Percentiles rank a stretch among this genome's conserved stretches.
These are phyloP conservation scores for Monosporascus sp. DNA, from an alignment of 2,329 filamentous ascomycete genomes.

Conservation along the genomic window DNA sequence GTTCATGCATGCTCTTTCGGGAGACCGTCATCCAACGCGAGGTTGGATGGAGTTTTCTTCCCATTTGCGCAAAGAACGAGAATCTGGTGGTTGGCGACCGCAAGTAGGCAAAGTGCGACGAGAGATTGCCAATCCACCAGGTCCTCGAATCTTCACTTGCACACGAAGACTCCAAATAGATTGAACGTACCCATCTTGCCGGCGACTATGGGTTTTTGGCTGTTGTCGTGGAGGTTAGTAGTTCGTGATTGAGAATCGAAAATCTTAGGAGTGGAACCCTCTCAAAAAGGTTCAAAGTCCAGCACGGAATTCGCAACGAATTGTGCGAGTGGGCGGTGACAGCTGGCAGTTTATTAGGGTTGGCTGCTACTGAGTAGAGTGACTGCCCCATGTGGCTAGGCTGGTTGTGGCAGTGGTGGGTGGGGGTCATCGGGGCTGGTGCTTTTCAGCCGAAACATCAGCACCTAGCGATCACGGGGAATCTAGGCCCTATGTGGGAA, in stretches of 20 bases:
- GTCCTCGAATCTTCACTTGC: constrained; percentile 27
- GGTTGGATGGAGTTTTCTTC: constrained; percentile 8
- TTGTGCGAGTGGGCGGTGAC: constrained; percentile 36
- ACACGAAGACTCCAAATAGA: constrained; percentile 33
- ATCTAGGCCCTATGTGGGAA: too few species aligned
- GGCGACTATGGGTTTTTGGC: constrained; percentile 31
- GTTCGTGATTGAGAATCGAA: constrained; percentile 11
- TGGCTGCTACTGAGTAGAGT: background rate
- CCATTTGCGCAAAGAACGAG: background rate
- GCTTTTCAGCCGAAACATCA: too few species aligned
- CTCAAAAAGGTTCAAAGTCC: background rate
- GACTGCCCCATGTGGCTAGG: too few species aligned
- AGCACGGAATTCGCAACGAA: constrained; percentile 2
- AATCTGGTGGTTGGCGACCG: background rate
- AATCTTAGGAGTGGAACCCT: constrained; percentile 2
- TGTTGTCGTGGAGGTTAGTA: constrained; percentile 32
- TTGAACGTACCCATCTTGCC: constrained; percentile 59
- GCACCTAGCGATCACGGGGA: too few species aligned
- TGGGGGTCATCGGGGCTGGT: too few species aligned
- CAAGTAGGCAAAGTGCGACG: constrained; percentile 6
- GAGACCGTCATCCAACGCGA: constrained; percentile 12
- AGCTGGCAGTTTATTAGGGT: constrained; percentile 36
- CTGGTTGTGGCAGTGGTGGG: too few species aligned
- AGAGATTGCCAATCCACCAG: constrained; percentile 1
- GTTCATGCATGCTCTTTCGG: constrained; percentile 57